These are phyloP conservation scores for Podaxis carcinomalis DNA, from an alignment of 768 basidiomycete species.

Conservation along the genomic window DNA sequence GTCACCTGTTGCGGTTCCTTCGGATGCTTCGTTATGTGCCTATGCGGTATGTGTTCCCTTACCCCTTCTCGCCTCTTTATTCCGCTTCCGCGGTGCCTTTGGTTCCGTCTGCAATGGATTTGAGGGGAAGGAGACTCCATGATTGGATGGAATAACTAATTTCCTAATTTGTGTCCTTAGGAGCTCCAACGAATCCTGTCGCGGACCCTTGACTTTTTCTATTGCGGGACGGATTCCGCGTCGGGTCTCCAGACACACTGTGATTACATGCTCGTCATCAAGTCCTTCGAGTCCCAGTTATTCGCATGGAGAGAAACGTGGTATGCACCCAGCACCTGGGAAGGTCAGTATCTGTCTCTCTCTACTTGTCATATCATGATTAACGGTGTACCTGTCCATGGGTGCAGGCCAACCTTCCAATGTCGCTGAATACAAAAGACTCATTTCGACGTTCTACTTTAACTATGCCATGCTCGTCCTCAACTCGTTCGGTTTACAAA, in stretches of 20 bases:
- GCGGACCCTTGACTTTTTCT: constrained; percentile 85
- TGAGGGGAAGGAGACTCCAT: neutral
- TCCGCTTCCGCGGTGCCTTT: neutral
- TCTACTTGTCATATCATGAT: neutral
- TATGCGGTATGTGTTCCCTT: constrained; percentile 60
- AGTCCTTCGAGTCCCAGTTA: constrained; percentile 80
- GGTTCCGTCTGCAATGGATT: neutral
- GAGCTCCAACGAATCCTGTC: constrained; percentile 88
- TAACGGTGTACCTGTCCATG: neutral
- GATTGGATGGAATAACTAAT: constrained; percentile 3
- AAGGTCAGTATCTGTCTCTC: constrained; percentile 21
- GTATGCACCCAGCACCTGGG: constrained; percentile 34
- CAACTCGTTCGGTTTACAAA: constrained; percentile 95
- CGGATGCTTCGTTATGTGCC: constrained; percentile 67
- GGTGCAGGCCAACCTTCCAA: constrained; percentile 22
- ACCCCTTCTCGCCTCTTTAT: neutral
- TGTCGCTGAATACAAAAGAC: constrained; percentile 38
- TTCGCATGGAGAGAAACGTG: constrained; percentile 53
- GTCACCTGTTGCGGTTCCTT: constrained; percentile 54
- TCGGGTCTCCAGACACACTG: constrained; percentile 82
- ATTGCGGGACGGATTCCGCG: constrained; percentile 72
- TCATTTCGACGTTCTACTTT: constrained; percentile 71
- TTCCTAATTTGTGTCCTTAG: constrained; percentile 26
- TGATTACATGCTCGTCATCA: constrained; percentile 82
- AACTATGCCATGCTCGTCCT: constrained; percentile 85